Evolutionary conservation across 1,284 basidiomycete genomes (phyloP).

Genomic region (Moniliophthora roreri): DNA sequence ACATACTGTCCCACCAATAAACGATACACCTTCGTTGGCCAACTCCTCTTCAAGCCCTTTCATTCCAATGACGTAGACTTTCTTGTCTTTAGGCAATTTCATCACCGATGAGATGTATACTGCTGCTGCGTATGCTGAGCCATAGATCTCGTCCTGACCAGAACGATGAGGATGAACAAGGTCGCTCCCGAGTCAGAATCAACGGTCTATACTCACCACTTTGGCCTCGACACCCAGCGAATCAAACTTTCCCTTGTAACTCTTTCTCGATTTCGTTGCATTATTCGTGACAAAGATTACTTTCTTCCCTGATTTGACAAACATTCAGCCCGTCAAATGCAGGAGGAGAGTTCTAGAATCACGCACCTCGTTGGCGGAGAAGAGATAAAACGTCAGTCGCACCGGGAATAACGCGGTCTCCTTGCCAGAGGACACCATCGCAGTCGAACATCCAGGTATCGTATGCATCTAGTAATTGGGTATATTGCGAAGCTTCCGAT

Average conservation of each 20-base stretch:
- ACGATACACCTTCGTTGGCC: conserved; percentile 75
- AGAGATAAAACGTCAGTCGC: conserved; percentile 71
- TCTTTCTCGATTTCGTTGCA: conserved; percentile 89
- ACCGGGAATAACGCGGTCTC: conserved; percentile 80
- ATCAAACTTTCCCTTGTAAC: conserved; percentile 91
- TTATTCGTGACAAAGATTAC: conserved; percentile 98
- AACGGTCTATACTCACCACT: conserved; percentile 68
- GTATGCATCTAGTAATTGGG: conserved; percentile 68
- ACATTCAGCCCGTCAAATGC: neutral
- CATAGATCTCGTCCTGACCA: conserved; percentile 88
- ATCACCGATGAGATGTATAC: conserved; percentile 91
- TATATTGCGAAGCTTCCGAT: conserved; percentile 51
- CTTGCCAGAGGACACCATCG: conserved; percentile 94
- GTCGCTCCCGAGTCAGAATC: conserved; percentile 16
- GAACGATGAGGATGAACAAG: conserved; percentile 9
- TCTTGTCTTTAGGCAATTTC: conserved; percentile 88
- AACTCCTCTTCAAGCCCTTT: conserved; percentile 92
- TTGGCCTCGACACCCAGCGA: conserved; percentile 83
- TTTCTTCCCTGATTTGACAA: conserved; percentile 63
- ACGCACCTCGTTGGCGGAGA: conserved; percentile 65
- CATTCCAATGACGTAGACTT: conserved; percentile 96
- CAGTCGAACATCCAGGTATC: conserved; percentile 97
- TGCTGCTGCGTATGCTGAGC: conserved; percentile 92
- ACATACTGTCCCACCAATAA: conserved; percentile 85
- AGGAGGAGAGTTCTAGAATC: conserved; percentile 3